phyloP scores from a whole-genome alignment of 306 rosid species.

The Hippophae tibetana region DNA sequence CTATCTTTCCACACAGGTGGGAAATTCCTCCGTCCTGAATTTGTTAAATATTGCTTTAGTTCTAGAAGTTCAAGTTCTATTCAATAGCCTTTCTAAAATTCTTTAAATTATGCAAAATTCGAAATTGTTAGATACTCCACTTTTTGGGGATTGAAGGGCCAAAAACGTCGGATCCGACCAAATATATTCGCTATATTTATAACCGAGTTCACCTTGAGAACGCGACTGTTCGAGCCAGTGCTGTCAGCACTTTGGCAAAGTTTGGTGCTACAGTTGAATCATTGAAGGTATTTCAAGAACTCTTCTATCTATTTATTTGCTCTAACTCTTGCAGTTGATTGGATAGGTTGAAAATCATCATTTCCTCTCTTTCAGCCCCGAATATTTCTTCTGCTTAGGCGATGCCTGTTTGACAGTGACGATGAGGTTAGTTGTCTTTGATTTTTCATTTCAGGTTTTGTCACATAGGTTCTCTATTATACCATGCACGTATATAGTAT shows the following conservation, averaged over 20 bases:
- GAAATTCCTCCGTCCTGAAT: slow-evolving; percentile 15
- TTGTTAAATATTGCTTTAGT: slow-evolving; percentile 10
- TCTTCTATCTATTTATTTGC: slow-evolving; percentile 3
- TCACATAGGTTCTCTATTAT: neutral
- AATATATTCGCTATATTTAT: slow-evolving; percentile 85
- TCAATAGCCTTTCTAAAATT: neutral
- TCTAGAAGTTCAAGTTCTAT: neutral
- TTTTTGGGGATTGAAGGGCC: slow-evolving; percentile 98
- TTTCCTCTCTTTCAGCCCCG: slow-evolving; percentile 63
- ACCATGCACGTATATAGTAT: neutral
- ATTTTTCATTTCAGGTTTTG: neutral
- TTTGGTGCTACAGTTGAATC: slow-evolving; percentile 88
- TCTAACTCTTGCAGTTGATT: slow-evolving; percentile 6
- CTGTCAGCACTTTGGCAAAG: slow-evolving; percentile 96
- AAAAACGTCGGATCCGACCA: slow-evolving; percentile 94
- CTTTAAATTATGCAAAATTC: slow-evolving; percentile 11
- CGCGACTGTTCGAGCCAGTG: slow-evolving; percentile 95
- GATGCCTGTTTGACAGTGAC: slow-evolving; percentile 91
- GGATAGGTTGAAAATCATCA: slow-evolving; percentile 12
- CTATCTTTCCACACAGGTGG: slow-evolving; percentile 94
- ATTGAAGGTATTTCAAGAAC: slow-evolving; percentile 44
- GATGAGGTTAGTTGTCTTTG: slow-evolving; percentile 62
- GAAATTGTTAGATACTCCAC: slow-evolving; percentile 65
- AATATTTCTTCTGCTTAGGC: slow-evolving; percentile 64
- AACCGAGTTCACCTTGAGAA: slow-evolving; percentile 98